These are phyloP conservation scores for Oxytropis ochrocephala DNA, from an alignment of 306 rosid genomes.

Conservation along the genomic window DNA sequence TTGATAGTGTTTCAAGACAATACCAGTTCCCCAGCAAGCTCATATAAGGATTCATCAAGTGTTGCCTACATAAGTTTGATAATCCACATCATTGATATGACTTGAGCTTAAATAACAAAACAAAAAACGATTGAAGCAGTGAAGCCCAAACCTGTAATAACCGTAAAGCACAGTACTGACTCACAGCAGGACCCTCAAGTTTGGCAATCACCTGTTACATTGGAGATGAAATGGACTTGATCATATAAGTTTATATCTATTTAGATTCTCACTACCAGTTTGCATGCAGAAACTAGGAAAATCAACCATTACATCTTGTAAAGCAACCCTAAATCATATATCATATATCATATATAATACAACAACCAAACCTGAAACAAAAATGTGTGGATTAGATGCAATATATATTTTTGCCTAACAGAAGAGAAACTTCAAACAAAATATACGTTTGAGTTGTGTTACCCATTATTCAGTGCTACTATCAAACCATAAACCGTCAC, in stretches of 20 bases:
- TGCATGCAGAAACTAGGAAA: constrained; percentile 1
- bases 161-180: constrained; percentile 92
- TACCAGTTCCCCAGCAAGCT: constrained; percentile 99
- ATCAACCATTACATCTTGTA: background rate
- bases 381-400: background rate
- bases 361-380: background rate
- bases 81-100: constrained; percentile 19
- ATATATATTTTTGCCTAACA: background rate
- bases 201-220: constrained; percentile 86
- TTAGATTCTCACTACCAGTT: background rate
- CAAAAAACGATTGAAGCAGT: background rate
- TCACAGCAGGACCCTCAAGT: constrained; percentile 96
- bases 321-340: background rate
- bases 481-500: background rate
- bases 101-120: background rate
- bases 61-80: constrained; percentile 65
- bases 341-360: background rate
- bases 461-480: background rate
- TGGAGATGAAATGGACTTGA: constrained; percentile 20
- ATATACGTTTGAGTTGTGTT: background rate
- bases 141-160: constrained; percentile 59
- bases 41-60: constrained; percentile 89
- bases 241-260: background rate
- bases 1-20: background rate
- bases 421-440: background rate